Evolutionary conservation across 257 asterid genomes (phyloP).

Genomic region (Salvia hispanica): DNA sequence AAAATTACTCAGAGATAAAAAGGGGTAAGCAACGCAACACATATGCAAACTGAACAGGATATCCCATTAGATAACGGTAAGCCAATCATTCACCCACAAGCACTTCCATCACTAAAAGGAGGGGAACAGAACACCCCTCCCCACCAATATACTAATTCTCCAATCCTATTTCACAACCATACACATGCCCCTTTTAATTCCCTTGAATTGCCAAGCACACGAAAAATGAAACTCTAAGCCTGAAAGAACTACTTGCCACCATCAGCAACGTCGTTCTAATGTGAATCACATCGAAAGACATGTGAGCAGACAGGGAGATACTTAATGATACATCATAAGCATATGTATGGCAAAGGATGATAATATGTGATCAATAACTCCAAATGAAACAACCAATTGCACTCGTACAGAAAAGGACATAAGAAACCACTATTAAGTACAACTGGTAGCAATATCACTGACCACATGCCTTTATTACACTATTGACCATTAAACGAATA

Average conservation of each 20-base stretch:
- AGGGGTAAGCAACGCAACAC: neutral
- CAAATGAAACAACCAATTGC: slow-evolving; percentile 11
- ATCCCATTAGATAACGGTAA: slow-evolving; percentile 9
- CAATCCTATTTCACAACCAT: too few species aligned
- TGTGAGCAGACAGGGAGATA: neutral
- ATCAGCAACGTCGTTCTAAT: slow-evolving; percentile 7
- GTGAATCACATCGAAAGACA: neutral
- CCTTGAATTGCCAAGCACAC: too few species aligned
- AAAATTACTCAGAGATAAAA: slow-evolving; percentile 11
- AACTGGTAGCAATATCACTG: neutral
- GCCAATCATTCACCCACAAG: slow-evolving; percentile 8
- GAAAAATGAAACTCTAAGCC: neutral
- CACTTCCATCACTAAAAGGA: neutral
- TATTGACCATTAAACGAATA: slow-evolving; percentile 1
- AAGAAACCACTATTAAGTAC: too few species aligned
- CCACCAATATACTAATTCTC: neutral
- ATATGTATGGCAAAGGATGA: neutral
- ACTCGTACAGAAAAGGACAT: slow-evolving; percentile 7
- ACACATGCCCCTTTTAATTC: too few species aligned
- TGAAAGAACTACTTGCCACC: neutral
- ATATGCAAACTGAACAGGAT: slow-evolving; percentile 16
- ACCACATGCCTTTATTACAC: neutral
- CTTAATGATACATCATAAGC: neutral
- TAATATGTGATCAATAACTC: neutral
- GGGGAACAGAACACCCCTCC: neutral